Conservation (phyloP, 1,284 basidiomycete species). For the Uromyces viciae-fabae region DNA sequence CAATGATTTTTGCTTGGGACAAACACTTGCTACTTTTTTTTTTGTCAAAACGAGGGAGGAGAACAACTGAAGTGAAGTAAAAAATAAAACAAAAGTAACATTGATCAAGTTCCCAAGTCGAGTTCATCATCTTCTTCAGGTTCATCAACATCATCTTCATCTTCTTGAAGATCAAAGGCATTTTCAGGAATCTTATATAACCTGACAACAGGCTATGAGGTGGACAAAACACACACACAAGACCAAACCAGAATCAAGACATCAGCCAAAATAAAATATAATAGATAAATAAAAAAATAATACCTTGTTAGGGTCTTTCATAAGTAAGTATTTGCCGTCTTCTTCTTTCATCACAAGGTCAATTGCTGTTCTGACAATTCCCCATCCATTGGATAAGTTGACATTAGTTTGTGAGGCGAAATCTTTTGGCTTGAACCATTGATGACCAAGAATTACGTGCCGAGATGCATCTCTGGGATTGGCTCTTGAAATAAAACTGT, state of each 20-base stretch:
- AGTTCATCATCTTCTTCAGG: conserved; percentile 53
- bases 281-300: conserved; percentile 52
- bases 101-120: conserved; percentile 41
- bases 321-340: conserved; percentile 89
- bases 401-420: conserved; percentile 95
- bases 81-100: too few species aligned
- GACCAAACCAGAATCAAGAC: conserved; percentile 47
- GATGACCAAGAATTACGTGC: conserved; percentile 91
- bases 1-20: too few species aligned
- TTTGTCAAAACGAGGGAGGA: too few species aligned
- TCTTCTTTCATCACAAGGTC: conserved; percentile 90
- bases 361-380: conserved; percentile 88
- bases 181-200: conserved; percentile 84
- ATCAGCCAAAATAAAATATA: conserved; percentile 25
- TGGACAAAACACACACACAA: conserved; percentile 3
- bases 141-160: conserved; percentile 60
- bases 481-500: conserved; percentile 75
- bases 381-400: conserved; percentile 94
- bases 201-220: conserved; percentile 84
- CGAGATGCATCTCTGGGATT: conserved; percentile 90
- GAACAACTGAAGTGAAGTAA: too few species aligned
- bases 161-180: conserved; percentile 65
- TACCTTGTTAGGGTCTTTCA: conserved; percentile 95
- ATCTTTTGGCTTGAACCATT: conserved; percentile 88
- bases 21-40: too few species aligned